Evolutionary conservation across 768 basidiomycete genomes (phyloP).

Genomic region (Pisolithus sp.): DNA sequence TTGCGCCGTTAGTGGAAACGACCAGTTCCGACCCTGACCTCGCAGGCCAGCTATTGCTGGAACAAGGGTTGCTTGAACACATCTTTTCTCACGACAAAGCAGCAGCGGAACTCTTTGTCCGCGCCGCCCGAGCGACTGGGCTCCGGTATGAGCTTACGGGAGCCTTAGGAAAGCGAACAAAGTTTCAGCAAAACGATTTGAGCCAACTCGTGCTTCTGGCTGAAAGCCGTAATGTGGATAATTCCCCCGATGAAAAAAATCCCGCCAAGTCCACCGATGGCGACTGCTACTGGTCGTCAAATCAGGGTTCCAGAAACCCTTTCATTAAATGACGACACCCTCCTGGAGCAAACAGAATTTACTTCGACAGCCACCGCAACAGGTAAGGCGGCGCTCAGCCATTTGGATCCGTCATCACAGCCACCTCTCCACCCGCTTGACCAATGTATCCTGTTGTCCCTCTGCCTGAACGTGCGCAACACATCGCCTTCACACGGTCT

Average conservation of each 20-base stretch:
- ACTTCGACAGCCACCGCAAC: slow-evolving; percentile 61
- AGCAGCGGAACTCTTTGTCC: slow-evolving; percentile 72
- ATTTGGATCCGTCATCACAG: slow-evolving; percentile 78
- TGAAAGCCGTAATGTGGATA: slow-evolving; percentile 56
- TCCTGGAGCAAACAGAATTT: slow-evolving; percentile 90
- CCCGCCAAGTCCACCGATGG: slow-evolving; percentile 2
- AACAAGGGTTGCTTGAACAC: slow-evolving; percentile 78
- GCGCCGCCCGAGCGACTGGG: slow-evolving; percentile 69
- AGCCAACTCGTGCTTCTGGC: slow-evolving; percentile 92
- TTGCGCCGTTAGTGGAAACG: slow-evolving; percentile 35
- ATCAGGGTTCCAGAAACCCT: slow-evolving; percentile 66
- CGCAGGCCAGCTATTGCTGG: slow-evolving; percentile 59
- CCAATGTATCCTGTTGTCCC: slow-evolving; percentile 84
- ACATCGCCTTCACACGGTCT: slow-evolving; percentile 86
- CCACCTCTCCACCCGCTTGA: slow-evolving; percentile 89
- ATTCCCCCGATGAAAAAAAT: slow-evolving; percentile 7
- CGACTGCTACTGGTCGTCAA: neutral
- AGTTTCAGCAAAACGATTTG: slow-evolving; percentile 80
- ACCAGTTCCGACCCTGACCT: slow-evolving; percentile 56
- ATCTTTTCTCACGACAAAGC: slow-evolving; percentile 65
- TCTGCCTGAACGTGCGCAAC: slow-evolving; percentile 87
- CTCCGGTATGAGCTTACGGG: slow-evolving; percentile 90
- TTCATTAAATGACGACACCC: slow-evolving; percentile 88
- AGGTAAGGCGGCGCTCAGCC: slow-evolving; percentile 43
- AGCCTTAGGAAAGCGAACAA: slow-evolving; percentile 88